Evolutionary conservation across 2,329 filamentous ascomycete species (phyloP).

Genomic region (Teratosphaeria nubilosa): DNA sequence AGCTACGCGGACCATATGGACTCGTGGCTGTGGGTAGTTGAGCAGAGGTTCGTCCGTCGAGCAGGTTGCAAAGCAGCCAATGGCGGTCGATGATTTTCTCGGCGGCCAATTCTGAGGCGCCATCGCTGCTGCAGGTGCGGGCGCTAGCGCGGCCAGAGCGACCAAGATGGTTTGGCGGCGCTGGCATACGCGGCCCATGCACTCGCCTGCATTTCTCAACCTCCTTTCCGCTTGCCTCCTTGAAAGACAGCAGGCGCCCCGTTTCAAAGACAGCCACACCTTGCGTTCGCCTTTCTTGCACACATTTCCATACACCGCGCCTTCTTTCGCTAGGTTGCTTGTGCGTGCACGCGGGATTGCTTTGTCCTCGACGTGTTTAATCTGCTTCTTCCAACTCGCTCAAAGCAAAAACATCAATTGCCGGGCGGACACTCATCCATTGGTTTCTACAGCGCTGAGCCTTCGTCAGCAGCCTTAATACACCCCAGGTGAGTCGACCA

Average conservation of each 20-base stretch:
- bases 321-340: constrained; percentile 11
- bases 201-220: constrained; percentile 7
- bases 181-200: constrained; percentile 6
- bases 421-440: constrained; percentile 3
- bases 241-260: constrained; percentile 8
- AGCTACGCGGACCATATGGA: neutral
- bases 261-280: constrained; percentile 8
- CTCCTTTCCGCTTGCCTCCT: constrained; percentile 12
- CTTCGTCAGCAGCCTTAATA: constrained; percentile 8
- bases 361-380: neutral
- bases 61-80: neutral
- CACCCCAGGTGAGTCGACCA: constrained; percentile 4
- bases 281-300: constrained; percentile 1
- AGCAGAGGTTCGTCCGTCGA: neutral
- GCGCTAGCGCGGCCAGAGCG: neutral
- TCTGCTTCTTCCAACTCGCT: constrained; percentile 3
- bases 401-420: constrained; percentile 5
- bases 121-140: neutral
- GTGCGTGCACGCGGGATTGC: neutral
- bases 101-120: neutral
- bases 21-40: neutral
- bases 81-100: neutral
- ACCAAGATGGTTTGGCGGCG: neutral
- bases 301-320: constrained; percentile 10
- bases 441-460: constrained; percentile 4